phyloP scores from a whole-genome alignment of 2,329 filamentous ascomycete genomes.

The Talaromyces sp. region DNA sequence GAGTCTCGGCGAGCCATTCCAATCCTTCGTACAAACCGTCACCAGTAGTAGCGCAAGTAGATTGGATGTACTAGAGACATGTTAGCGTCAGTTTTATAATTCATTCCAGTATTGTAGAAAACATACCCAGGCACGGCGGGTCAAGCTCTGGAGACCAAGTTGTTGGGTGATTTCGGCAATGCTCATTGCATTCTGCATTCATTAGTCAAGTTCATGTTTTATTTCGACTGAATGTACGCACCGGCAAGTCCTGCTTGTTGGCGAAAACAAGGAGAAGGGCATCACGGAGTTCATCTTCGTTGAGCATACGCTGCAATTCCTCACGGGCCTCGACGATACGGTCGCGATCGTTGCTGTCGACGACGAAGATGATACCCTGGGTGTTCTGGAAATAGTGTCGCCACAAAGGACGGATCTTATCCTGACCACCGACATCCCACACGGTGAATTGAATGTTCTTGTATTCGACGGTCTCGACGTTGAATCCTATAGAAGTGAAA shows the following conservation, averaged over 20 bases:
- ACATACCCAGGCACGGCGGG: slow-evolving; percentile 97
- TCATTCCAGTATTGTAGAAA: neutral
- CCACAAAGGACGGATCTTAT: slow-evolving; percentile 99
- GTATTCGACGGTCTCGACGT: slow-evolving; percentile 99
- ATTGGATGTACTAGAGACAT: slow-evolving; percentile 83
- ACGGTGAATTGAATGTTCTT: slow-evolving; percentile 99
- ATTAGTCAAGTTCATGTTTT: slow-evolving; percentile 24
- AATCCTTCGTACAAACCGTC: slow-evolving; percentile 99
- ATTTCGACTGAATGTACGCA: slow-evolving; percentile 53
- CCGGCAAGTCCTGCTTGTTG: slow-evolving; percentile 99
- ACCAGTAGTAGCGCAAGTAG: slow-evolving; percentile 96
- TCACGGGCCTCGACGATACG: slow-evolving; percentile 95
- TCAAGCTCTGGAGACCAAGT: slow-evolving; percentile 97
- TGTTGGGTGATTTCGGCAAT: slow-evolving; percentile 99
- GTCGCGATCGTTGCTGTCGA: slow-evolving; percentile 98
- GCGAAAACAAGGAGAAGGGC: slow-evolving; percentile 95
- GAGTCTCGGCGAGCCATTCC: slow-evolving; percentile 81
- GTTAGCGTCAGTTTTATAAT: neutral
- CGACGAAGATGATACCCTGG: slow-evolving; percentile 99
- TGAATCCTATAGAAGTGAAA: slow-evolving; percentile 67
- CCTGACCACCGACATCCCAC: slow-evolving; percentile 99
- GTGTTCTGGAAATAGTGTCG: slow-evolving; percentile 99
- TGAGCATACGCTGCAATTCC: slow-evolving; percentile 96
- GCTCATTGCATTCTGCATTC: slow-evolving; percentile 90
- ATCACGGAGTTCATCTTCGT: slow-evolving; percentile 97